These are phyloP conservation scores for Platismatia glauca DNA, from an alignment of 495 filamentous ascomycete genomes.

Conservation along the genomic window DNA sequence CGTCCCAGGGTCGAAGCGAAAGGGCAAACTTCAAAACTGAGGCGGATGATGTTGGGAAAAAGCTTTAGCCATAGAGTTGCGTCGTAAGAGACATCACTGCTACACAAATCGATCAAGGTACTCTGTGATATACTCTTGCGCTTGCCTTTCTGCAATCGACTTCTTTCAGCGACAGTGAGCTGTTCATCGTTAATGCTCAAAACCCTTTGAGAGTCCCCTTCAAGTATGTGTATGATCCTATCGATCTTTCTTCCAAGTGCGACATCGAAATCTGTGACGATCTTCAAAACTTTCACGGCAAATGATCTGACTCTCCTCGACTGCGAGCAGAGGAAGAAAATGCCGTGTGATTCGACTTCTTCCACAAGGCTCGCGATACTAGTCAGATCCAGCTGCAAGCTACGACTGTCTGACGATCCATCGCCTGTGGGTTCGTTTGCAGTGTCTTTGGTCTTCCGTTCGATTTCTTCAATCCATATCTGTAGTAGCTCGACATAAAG, in stretches of 20 bases:
- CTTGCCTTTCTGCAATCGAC: constrained; percentile 83
- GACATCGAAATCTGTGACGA: constrained; percentile 89
- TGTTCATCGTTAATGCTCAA: constrained; percentile 90
- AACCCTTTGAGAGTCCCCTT: constrained; percentile 78
- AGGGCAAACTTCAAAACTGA: constrained; percentile 83
- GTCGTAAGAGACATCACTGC: constrained; percentile 91
- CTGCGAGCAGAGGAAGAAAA: constrained; percentile 98
- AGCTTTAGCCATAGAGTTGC: constrained; percentile 94
- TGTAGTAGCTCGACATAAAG: constrained; percentile 88
- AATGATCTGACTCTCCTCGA: constrained; percentile 80
- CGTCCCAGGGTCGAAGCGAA: constrained; percentile 82
- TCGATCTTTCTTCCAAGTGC: constrained; percentile 73
- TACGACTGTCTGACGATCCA: constrained; percentile 45
- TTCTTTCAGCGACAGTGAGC: constrained; percentile 84
- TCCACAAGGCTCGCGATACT: constrained; percentile 86
- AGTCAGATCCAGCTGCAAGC: constrained; percentile 75
- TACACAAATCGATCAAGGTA: constrained; percentile 86
- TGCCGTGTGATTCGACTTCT: constrained; percentile 89
- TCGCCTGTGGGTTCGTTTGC: constrained; percentile 53
- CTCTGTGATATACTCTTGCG: constrained; percentile 74
- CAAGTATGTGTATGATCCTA: constrained; percentile 82
- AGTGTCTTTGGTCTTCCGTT: constrained; percentile 69
- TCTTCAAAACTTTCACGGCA: constrained; percentile 81
- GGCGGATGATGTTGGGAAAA: constrained; percentile 88
- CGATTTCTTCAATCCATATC: constrained; percentile 97